Evolutionary conservation across 306 rosid genomes (phyloP).

Genomic region (Cicer judaicum): DNA sequence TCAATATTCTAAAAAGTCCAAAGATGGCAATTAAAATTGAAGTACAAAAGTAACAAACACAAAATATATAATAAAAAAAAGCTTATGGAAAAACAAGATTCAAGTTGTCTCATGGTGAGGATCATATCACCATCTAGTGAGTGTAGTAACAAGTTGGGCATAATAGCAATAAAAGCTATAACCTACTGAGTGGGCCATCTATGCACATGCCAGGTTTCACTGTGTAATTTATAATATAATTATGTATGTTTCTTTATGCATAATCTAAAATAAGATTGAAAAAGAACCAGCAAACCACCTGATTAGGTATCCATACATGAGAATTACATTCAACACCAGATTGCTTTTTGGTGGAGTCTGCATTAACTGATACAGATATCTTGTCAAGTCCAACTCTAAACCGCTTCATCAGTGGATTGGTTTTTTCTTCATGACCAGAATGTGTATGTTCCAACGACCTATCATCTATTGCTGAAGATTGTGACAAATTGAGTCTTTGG

Average conservation of each 20-base stretch:
- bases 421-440: constrained; percentile 56
- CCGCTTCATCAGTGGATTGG: constrained; percentile 63
- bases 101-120: not conserved
- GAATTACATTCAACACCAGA: constrained; percentile 78
- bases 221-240: not conserved
- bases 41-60: not conserved
- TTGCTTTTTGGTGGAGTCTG: constrained; percentile 51
- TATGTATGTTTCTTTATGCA: not conserved
- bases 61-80: constrained; percentile 12
- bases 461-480: constrained; percentile 57
- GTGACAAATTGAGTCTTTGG: constrained; percentile 50
- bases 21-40: not conserved
- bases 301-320: constrained; percentile 57
- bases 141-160: not conserved
- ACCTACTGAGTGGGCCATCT: not conserved
- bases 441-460: constrained; percentile 55
- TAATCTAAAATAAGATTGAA: constrained; percentile 14
- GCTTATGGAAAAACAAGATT: not conserved
- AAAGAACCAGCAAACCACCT: constrained; percentile 53
- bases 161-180: not conserved
- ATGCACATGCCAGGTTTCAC: not conserved
- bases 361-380: constrained; percentile 55
- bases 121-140: constrained; percentile 4
- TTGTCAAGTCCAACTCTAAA: constrained; percentile 72
- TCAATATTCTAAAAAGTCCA: not conserved